A percentile compares a stretch with the other conserved stretches of the same genome.
These are phyloP conservation scores for Lachancea nothofagi DNA, from an alignment of 805 yeast species.

Conservation along the genomic window DNA sequence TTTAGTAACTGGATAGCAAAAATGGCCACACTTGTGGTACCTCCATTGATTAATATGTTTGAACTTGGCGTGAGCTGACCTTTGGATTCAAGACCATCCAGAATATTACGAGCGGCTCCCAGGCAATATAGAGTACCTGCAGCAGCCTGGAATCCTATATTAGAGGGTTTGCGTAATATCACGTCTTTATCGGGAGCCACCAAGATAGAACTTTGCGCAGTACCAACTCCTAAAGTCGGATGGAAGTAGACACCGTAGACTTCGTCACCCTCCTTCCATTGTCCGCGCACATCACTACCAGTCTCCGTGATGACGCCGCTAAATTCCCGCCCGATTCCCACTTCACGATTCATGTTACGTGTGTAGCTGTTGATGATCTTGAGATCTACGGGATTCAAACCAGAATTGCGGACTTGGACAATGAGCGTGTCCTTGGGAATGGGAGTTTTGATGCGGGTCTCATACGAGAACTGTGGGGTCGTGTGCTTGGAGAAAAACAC, in stretches of 20 bases:
- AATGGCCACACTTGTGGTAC: conserved; percentile 69
- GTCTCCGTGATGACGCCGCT: conserved; percentile 54
- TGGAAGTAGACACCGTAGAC: conserved; percentile 61
- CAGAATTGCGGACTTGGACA: conserved; percentile 53
- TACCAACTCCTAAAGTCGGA: conserved; percentile 46
- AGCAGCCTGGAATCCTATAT: conserved; percentile 47
- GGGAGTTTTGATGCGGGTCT: conserved; percentile 47
- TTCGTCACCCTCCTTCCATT: conserved; percentile 51
- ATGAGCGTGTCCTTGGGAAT: conserved; percentile 44
- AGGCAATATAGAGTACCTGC: conserved; percentile 59
- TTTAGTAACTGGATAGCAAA: conserved; percentile 56
- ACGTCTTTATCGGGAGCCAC: conserved; percentile 50
- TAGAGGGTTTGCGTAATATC: conserved; percentile 42
- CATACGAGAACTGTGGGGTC: conserved; percentile 44
- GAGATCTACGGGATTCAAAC: conserved; percentile 62
- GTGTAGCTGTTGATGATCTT: conserved; percentile 52
- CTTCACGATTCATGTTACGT: conserved; percentile 45
- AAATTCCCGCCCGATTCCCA: conserved; percentile 69
- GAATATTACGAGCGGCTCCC: conserved; percentile 53
- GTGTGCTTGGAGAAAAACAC: conserved; percentile 38
- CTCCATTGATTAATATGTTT: conserved; percentile 66
- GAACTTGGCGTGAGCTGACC: conserved; percentile 35
- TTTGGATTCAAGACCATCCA: conserved; percentile 29
- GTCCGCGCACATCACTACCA: conserved; percentile 40
- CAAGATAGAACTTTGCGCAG: conserved; percentile 51